These are phyloP conservation scores for Ceratobasidium sp. DNA, from an alignment of 1,284 basidiomycete genomes.

Conservation along the genomic window DNA sequence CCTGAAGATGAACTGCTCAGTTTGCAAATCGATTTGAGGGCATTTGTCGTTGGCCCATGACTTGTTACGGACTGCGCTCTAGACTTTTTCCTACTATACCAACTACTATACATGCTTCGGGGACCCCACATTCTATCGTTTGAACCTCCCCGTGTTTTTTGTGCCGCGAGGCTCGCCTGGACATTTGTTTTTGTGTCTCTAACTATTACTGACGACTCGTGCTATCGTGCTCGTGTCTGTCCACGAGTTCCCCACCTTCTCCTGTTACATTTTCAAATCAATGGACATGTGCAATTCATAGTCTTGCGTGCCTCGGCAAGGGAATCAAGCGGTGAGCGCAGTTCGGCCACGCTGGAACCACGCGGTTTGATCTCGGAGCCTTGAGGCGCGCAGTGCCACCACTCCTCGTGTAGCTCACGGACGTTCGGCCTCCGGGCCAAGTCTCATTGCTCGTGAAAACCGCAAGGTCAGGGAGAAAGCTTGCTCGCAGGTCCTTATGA, in stretches of 20 bases:
- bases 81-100: constrained; percentile 38
- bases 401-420: constrained; percentile 36
- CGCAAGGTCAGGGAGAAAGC: not conserved
- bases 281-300: constrained; percentile 36
- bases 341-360: constrained; percentile 21
- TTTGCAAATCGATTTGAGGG: constrained; percentile 73
- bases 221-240: constrained; percentile 4
- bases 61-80: constrained; percentile 27
- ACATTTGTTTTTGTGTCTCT: constrained; percentile 41
- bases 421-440: constrained; percentile 25
- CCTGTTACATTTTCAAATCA: constrained; percentile 36
- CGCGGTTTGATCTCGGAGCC: constrained; percentile 17
- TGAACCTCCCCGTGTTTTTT: constrained; percentile 35
- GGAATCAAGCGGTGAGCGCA: not conserved
- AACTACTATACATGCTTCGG: constrained; percentile 36
- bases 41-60: constrained; percentile 27
- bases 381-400: not conserved
- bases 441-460: constrained; percentile 2
- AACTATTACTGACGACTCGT: constrained; percentile 30
- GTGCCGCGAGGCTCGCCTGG: constrained; percentile 29
- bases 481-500: constrained; percentile 6
- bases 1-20: constrained; percentile 68
- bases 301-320: not conserved
- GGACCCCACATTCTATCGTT: constrained; percentile 26
- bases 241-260: constrained; percentile 32